Conservation (phyloP, 2,329 filamentous ascomycete genomes). For the Esteya vermicola region DNA sequence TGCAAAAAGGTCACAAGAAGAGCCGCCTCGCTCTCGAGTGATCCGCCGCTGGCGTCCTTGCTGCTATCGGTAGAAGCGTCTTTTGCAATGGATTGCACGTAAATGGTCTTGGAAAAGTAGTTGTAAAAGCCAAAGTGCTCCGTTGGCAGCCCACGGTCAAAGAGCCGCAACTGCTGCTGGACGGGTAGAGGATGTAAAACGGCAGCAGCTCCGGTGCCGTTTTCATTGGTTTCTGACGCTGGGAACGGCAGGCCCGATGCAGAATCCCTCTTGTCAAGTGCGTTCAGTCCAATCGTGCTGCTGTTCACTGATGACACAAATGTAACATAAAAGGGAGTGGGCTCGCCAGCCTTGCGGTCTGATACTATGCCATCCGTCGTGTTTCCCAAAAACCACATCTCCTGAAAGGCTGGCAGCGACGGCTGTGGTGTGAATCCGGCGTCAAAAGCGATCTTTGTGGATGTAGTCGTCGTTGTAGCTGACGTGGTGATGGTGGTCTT, state of each 20-base stretch:
- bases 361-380: constrained; percentile 63
- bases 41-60: constrained; percentile 36
- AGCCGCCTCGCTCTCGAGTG: constrained; percentile 35
- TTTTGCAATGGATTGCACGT: constrained; percentile 48
- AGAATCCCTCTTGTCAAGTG: constrained; percentile 12
- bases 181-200: constrained; percentile 55
- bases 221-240: constrained; percentile 42
- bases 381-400: constrained; percentile 71
- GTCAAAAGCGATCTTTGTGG: no score
- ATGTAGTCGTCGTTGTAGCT: neutral
- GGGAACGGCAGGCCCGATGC: no score
- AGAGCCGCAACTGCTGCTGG: constrained; percentile 72
- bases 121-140: constrained; percentile 94
- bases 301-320: constrained; percentile 38
- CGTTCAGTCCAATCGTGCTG: constrained; percentile 14
- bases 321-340: constrained; percentile 79
- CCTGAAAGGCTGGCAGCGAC: constrained; percentile 43
- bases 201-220: constrained; percentile 61
- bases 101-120: constrained; percentile 80
- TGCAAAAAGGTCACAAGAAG: constrained; percentile 44
- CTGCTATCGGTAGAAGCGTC: constrained; percentile 16
- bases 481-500: neutral
- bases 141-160: constrained; percentile 61
- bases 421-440: constrained; percentile 35
- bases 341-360: constrained; percentile 62